These are phyloP conservation scores for Fusarium guadeloupense DNA, from an alignment of 2,329 filamentous ascomycete species.

Conservation along the genomic window DNA sequence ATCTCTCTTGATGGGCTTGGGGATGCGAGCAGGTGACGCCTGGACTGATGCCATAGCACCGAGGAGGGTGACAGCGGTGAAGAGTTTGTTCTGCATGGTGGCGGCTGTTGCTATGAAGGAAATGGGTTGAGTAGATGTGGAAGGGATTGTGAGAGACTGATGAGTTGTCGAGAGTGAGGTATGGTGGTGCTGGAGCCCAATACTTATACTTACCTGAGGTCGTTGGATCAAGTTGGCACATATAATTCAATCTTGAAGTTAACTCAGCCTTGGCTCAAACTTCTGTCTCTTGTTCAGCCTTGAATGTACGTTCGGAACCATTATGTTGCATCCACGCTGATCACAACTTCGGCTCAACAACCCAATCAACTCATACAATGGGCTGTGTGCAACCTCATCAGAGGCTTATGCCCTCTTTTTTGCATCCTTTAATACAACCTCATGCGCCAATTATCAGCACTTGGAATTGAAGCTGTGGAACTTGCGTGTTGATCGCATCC, in stretches of 20 bases:
- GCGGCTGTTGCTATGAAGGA: neutral
- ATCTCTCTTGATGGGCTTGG: conserved; percentile 36
- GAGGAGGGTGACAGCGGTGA: conserved; percentile 25
- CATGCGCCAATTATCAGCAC: neutral
- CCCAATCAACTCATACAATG: neutral
- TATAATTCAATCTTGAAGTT: neutral
- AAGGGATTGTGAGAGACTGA: neutral
- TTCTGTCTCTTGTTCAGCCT: neutral
- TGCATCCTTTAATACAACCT: neutral
- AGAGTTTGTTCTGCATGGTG: conserved; percentile 30
- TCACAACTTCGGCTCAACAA: conserved; percentile 2
- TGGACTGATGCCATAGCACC: conserved; percentile 30
- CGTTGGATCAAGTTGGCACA: neutral
- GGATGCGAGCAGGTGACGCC: conserved; percentile 20
- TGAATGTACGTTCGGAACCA: neutral
- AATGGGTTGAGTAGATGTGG: neutral
- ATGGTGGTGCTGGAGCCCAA: neutral
- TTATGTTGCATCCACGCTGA: neutral
- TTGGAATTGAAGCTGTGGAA: neutral
- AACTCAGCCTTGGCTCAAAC: neutral
- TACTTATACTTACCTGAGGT: conserved; percentile 3
- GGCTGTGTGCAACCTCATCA: too few species aligned
- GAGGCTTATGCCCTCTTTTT: neutral
- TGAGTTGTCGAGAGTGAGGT: neutral
- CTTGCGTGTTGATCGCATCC: conserved; percentile 1